Percentiles rank a stretch among this genome's conserved stretches.
Evolutionary conservation across 1,139 yeast species (phyloP).

Genomic region (Candida sojae): DNA sequence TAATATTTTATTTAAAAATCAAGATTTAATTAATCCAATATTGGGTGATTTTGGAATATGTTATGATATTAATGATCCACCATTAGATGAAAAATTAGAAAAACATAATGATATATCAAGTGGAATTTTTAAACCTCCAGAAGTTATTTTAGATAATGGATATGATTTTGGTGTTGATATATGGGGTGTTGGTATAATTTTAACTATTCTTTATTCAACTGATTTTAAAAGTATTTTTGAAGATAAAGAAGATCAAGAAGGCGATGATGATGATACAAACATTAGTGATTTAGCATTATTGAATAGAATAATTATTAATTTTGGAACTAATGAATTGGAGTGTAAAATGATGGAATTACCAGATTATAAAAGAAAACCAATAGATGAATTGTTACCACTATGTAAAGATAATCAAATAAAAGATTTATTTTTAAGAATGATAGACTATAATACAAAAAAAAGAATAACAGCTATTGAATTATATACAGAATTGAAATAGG

Average conservation of each 20-base stretch:
- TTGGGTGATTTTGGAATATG: slow-evolving; percentile 84
- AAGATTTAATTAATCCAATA: slow-evolving; percentile 36
- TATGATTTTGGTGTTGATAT: slow-evolving; percentile 74
- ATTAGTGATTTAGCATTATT: slow-evolving; percentile 68
- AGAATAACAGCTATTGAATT: slow-evolving; percentile 19
- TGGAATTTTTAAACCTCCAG: slow-evolving; percentile 82
- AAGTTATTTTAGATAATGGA: slow-evolving; percentile 62
- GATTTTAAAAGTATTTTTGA: slow-evolving; percentile 44
- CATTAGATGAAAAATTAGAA: slow-evolving; percentile 41
- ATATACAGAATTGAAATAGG: slow-evolving; percentile 1
- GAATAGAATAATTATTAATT: slow-evolving; percentile 56
- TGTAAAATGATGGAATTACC: slow-evolving; percentile 32
- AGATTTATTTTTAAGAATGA: slow-evolving; percentile 24
- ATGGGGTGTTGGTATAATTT: slow-evolving; percentile 76
- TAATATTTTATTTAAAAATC: slow-evolving; percentile 58
- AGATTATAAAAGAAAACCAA: slow-evolving; percentile 17
- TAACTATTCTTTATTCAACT: slow-evolving; percentile 58
- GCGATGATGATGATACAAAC: slow-evolving; percentile 17
- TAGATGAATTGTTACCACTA: slow-evolving; percentile 26
- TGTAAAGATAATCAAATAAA: slow-evolving; percentile 20
- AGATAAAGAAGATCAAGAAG: slow-evolving; percentile 21
- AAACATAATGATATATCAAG: slow-evolving; percentile 78
- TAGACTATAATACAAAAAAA: slow-evolving; percentile 22
- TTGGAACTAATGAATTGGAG: slow-evolving; percentile 59
- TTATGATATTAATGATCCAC: slow-evolving; percentile 29